Evolutionary conservation across 2,329 filamentous ascomycete genomes (phyloP).

Genomic region (Colletotrichum spinosum): DNA sequence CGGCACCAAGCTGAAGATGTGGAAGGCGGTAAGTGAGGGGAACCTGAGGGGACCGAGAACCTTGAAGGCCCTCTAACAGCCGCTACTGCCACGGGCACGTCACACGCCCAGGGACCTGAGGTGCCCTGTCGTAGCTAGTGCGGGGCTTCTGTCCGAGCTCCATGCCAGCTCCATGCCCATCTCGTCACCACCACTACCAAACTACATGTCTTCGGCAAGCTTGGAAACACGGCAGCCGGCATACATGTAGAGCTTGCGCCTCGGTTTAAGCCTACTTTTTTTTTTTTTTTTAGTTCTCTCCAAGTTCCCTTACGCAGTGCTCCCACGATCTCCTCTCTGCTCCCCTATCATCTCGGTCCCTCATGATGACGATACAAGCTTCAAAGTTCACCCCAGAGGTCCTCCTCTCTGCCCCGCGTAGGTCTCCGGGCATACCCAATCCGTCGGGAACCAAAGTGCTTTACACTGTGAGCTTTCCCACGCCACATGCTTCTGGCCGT

Average conservation of each 20-base stretch:
- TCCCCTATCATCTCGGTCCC: background rate
- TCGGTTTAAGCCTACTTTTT: background rate
- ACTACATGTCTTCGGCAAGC: background rate
- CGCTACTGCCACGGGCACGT: slow-evolving; percentile 1
- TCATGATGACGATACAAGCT: slow-evolving; percentile 75
- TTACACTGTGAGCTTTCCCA: slow-evolving; percentile 64
- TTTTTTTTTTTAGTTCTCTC: background rate
- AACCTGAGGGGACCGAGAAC: slow-evolving; percentile 21
- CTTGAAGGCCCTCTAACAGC: slow-evolving; percentile 31
- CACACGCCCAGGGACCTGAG: too few species aligned
- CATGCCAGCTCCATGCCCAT: slow-evolving; percentile 23
- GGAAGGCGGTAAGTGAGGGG: too few species aligned
- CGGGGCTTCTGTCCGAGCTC: slow-evolving; percentile 34
- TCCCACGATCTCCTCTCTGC: too few species aligned
- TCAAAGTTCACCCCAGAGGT: slow-evolving; percentile 82
- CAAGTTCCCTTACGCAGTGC: background rate
- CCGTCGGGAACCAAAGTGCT: slow-evolving; percentile 70
- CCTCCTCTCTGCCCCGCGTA: slow-evolving; percentile 79
- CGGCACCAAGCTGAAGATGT: too few species aligned
- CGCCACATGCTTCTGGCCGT: background rate
- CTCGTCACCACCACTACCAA: slow-evolving; percentile 5
- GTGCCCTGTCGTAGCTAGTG: slow-evolving; percentile 34
- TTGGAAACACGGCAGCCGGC: slow-evolving; percentile 18
- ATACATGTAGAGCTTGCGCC: background rate
- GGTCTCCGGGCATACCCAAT: slow-evolving; percentile 78